Conservation (phyloP, 345 rosid species). For the Pistacia vera region DNA sequence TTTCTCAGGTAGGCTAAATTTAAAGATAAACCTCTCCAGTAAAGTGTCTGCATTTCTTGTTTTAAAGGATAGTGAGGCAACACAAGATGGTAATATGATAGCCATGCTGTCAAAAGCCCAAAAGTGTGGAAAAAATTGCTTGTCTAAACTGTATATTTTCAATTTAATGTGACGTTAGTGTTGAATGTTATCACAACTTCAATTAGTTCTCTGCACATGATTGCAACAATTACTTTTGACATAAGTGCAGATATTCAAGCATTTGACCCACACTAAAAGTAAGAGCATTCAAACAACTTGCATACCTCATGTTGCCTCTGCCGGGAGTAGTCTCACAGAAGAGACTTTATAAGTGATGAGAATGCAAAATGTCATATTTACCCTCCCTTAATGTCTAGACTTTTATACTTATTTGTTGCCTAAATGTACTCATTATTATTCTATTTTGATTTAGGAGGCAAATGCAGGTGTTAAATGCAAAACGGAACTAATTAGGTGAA, state of each 20-base stretch:
- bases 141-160: neutral
- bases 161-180: neutral
- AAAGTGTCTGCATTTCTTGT: neutral
- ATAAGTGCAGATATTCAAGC: neutral
- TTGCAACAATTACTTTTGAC: neutral
- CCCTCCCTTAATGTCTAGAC: too few species aligned
- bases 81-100: neutral
- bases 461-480: too few species aligned
- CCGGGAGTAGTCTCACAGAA: constrained; percentile 67
- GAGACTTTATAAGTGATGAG: constrained; percentile 44
- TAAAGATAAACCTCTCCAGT: neutral
- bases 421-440: too few species aligned
- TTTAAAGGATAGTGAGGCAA: neutral
- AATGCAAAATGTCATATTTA: too few species aligned
- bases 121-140: neutral
- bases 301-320: constrained; percentile 68
- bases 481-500: too few species aligned
- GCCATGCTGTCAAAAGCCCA: neutral
- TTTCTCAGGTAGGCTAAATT: neutral
- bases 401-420: too few species aligned
- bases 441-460: too few species aligned
- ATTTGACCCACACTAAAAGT: neutral
- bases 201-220: neutral
- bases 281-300: constrained; percentile 5
- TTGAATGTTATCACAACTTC: neutral